These are phyloP conservation scores for Puccinia polysora DNA, from an alignment of 1,284 basidiomycete genomes.

Conservation along the genomic window DNA sequence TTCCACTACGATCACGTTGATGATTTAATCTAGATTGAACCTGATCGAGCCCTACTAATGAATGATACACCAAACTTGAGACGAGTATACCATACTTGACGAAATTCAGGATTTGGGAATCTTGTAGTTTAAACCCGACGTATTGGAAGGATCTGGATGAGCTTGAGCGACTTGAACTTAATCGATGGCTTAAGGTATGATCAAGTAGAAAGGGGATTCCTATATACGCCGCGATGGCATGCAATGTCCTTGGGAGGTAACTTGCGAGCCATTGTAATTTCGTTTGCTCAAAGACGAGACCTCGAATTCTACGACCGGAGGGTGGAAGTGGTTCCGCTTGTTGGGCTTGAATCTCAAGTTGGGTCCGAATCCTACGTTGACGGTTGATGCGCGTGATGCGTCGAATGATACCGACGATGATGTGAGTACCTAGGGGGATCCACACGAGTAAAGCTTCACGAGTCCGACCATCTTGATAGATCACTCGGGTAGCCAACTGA, in stretches of 20 bases:
- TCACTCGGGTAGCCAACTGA: conserved; percentile 11
- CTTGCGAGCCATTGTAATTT: neutral
- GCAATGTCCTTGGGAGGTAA: conserved; percentile 21
- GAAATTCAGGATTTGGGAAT: neutral
- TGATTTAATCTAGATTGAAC: neutral
- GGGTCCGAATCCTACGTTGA: conserved; percentile 2
- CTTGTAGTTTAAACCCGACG: conserved; percentile 29
- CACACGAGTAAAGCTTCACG: conserved; percentile 21
- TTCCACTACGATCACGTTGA: neutral
- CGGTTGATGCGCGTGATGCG: conserved; percentile 25
- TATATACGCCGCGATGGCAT: conserved; percentile 17
- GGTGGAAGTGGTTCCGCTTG: neutral
- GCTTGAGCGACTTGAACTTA: neutral
- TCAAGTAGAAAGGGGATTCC: conserved; percentile 12
- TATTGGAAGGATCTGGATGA: conserved; percentile 15
- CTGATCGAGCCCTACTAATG: conserved; percentile 9
- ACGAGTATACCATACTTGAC: conserved; percentile 12
- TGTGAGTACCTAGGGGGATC: conserved; percentile 20
- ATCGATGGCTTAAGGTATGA: conserved; percentile 21
- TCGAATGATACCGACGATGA: conserved; percentile 7
- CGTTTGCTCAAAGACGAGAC: neutral
- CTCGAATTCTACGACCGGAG: neutral
- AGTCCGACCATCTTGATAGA: conserved; percentile 12
- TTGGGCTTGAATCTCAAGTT: conserved; percentile 13
- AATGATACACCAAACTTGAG: conserved; percentile 10